Base-by-base conservation (phyloP, 1,139 yeast species). In the Ogataea hybrid region DNA sequence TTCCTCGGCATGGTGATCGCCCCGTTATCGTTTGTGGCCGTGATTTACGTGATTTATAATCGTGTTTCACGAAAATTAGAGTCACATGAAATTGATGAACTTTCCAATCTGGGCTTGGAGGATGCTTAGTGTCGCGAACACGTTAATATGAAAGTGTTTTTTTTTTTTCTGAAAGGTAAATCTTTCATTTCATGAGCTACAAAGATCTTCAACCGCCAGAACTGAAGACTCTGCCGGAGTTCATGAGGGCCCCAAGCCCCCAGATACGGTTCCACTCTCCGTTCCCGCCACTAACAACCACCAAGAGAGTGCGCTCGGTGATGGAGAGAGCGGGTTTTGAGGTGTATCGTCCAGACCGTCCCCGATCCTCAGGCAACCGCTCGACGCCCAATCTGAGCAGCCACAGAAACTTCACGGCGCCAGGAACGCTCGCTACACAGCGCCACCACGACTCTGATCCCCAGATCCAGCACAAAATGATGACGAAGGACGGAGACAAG, bases 41-140 rank as follows among this genome's bases (percentile, higher is more conserved):
- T 95, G 0, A 84, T 95, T 0, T 84, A 79, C 66, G 53, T 88
- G 15, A 74, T 92, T 16, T 90, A 88, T 62, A 67, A 65, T 39
- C 79, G 80, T 55, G 85, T 76, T 73, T 72, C 72, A 48, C 54
- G 53, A 32, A 71, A 70, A 48, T 58, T 75, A 46, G 56, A 59
- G 3, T 44, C 32, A 27, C 14, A 27, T 17, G 22, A 28, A 18
- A 16, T 16, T 25, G 29, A 14, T 25, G 29, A 35, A 22, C 8
- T 21, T 9, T 32, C 27, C 20, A 29, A 32, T 27, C 33, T 37
- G 5, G 27, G 37, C 37, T 22, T 22, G 6, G 41, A 32, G 15
- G 8, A 20, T 31, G 40, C 34, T 37, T 31, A 31, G 28, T 11
- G 17, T 32, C 23, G 36, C 41, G 37, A 27, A 37, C 29, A 16